Percentiles rank a stretch among this genome's conserved stretches.
These are phyloP conservation scores for Diddensiella transvaalensis DNA, from an alignment of 805 yeast genomes.

Conservation along the genomic window DNA sequence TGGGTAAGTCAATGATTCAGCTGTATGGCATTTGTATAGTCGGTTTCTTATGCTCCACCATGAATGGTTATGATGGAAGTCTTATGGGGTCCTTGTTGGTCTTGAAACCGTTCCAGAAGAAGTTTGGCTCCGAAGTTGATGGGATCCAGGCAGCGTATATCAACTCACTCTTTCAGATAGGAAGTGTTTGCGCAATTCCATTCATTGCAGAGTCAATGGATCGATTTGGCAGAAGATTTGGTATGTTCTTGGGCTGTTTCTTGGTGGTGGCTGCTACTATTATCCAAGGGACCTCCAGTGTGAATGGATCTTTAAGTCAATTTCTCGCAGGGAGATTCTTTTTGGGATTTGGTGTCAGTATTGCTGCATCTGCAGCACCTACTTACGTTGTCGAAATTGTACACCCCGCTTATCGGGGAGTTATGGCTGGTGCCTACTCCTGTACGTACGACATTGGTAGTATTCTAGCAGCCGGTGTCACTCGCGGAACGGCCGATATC, in stretches of 20 bases:
- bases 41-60: slow-evolving; percentile 1
- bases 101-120: slow-evolving; percentile 8
- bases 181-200: slow-evolving; percentile 16
- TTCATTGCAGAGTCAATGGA: slow-evolving; percentile 15
- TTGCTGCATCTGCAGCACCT: slow-evolving; percentile 16
- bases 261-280: slow-evolving; percentile 13
- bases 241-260: slow-evolving; percentile 14
- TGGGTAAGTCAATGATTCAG: not conserved
- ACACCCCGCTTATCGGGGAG: slow-evolving; percentile 19
- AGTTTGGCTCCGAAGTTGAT: slow-evolving; percentile 13
- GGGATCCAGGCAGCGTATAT: slow-evolving; percentile 13
- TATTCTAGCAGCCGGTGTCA: slow-evolving; percentile 9
- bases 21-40: slow-evolving; percentile 2
- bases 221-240: slow-evolving; percentile 12
- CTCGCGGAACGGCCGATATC: not conserved
- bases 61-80: slow-evolving; percentile 9
- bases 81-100: slow-evolving; percentile 13
- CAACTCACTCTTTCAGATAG: slow-evolving; percentile 12
- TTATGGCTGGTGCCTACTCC: slow-evolving; percentile 11
- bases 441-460: slow-evolving; percentile 34
- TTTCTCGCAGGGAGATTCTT: slow-evolving; percentile 17
- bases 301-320: slow-evolving; percentile 3
- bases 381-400: slow-evolving; percentile 17
- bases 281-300: slow-evolving; percentile 11
- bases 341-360: slow-evolving; percentile 16